Evolutionary conservation across 805 yeast genomes (phyloP).

Genomic region (Candida orba): DNA sequence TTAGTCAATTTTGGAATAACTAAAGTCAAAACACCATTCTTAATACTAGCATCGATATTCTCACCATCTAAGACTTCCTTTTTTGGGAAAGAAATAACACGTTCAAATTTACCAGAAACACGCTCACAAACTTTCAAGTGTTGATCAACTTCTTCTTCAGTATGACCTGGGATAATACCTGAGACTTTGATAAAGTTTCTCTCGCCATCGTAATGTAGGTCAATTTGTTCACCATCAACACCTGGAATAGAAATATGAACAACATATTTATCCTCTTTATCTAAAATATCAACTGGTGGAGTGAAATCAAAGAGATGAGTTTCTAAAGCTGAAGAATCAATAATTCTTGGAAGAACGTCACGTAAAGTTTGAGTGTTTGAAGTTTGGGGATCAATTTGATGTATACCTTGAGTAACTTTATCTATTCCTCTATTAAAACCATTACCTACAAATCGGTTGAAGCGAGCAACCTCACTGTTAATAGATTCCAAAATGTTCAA

Average conservation of each 20-base stretch:
- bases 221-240: constrained; percentile 35
- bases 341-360: constrained; percentile 18
- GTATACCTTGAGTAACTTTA: neutral
- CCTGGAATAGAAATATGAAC: constrained; percentile 42
- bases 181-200: constrained; percentile 34
- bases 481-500: neutral
- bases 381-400: neutral
- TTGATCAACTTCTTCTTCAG: constrained; percentile 18
- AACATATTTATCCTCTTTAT: constrained; percentile 34
- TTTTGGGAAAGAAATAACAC: constrained; percentile 35
- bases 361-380: neutral
- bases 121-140: constrained; percentile 29
- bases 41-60: constrained; percentile 37
- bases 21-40: constrained; percentile 38
- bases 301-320: constrained; percentile 18
- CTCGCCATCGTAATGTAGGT: constrained; percentile 40
- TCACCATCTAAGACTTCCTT: constrained; percentile 31
- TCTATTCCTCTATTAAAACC: neutral
- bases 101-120: constrained; percentile 33
- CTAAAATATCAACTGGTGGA: constrained; percentile 42
- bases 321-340: constrained; percentile 23
- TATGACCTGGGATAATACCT: constrained; percentile 34
- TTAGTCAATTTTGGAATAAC: constrained; percentile 15
- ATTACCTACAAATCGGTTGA: neutral
- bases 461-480: neutral